phyloP scores from a whole-genome alignment of 805 yeast genomes.

The Candida chilensis region DNA sequence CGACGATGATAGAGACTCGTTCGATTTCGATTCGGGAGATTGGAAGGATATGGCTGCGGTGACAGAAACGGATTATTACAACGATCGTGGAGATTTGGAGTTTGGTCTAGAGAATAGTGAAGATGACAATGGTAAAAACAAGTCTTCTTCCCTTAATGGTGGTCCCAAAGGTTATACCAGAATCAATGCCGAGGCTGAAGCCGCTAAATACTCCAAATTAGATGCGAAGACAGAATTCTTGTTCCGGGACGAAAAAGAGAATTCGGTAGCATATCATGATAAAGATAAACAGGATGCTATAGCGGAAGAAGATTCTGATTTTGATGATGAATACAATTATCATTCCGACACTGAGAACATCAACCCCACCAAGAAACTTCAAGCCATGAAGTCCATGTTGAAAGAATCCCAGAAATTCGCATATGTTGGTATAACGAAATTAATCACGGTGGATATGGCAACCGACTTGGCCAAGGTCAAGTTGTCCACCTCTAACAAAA shows the following conservation, averaged over 20 bases:
- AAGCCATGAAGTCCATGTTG: conserved; percentile 72
- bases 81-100: conserved; percentile 65
- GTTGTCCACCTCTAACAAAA: conserved; percentile 38
- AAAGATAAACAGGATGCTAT: conserved; percentile 1
- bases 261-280: no score
- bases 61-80: conserved; percentile 68
- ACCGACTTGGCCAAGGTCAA: conserved; percentile 59
- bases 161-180: conserved; percentile 77
- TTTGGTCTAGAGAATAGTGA: conserved; percentile 18
- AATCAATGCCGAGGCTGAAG: conserved; percentile 81
- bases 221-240: conserved; percentile 45
- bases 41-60: conserved; percentile 90
- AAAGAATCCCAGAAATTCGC: conserved; percentile 85
- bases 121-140: conserved; percentile 9
- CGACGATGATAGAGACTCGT: conserved; percentile 8
- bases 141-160: conserved; percentile 19
- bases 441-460: conserved; percentile 74
- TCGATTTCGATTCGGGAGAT: conserved; percentile 26
- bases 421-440: conserved; percentile 76
- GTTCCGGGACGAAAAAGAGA: conserved; percentile 21
- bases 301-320: conserved; percentile 13
- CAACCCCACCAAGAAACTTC: conserved; percentile 56
- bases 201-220: conserved; percentile 51
- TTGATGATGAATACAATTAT: conserved; percentile 12
- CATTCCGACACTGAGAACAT: conserved; percentile 18